Evolutionary conservation across 352 stramenopile genomes (phyloP).

Genomic region (Nothophytophthora sp.): DNA sequence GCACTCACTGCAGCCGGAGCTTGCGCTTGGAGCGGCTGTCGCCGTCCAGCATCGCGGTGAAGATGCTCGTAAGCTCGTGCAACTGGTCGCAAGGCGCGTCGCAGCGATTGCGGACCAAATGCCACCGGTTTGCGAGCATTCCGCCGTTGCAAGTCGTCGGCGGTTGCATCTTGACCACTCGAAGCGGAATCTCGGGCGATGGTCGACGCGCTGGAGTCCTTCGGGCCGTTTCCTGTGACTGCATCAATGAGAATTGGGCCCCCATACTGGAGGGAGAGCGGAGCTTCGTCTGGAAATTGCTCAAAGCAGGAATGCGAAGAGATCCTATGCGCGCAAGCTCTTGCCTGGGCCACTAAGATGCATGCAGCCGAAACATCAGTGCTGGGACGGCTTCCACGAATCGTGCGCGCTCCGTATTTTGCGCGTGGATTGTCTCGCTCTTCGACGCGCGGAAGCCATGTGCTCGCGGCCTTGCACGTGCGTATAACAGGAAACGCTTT

Average conservation of each 20-base stretch:
- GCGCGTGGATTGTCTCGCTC: too few relatives aligned
- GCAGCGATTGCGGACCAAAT: slow-evolving; percentile 1
- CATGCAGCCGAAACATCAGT: too few relatives aligned
- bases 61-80: slow-evolving; percentile 17
- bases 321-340: too few relatives aligned
- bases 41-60: slow-evolving; percentile 19
- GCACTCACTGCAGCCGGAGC: slow-evolving; percentile 12
- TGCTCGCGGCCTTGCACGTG: too few relatives aligned
- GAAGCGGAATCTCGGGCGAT: slow-evolving; percentile 16
- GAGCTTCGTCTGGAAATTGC: too few relatives aligned
- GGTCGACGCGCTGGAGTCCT: not conserved
- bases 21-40: slow-evolving; percentile 18
- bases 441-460: too few relatives aligned
- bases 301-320: too few relatives aligned
- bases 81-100: slow-evolving; percentile 12
- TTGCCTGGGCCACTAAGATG: too few relatives aligned
- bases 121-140: slow-evolving; percentile 9
- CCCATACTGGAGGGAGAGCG: slow-evolving; percentile 16
- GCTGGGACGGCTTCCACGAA: too few relatives aligned
- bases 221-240: slow-evolving; percentile 5
- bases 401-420: too few relatives aligned
- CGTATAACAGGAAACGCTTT: too few relatives aligned
- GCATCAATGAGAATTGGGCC: slow-evolving; percentile 5
- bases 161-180: slow-evolving; percentile 8
- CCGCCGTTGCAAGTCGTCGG: slow-evolving; percentile 5